These are phyloP conservation scores for Globisporangium cederbergense DNA, from an alignment of 352 stramenopile genomes.

Conservation along the genomic window DNA sequence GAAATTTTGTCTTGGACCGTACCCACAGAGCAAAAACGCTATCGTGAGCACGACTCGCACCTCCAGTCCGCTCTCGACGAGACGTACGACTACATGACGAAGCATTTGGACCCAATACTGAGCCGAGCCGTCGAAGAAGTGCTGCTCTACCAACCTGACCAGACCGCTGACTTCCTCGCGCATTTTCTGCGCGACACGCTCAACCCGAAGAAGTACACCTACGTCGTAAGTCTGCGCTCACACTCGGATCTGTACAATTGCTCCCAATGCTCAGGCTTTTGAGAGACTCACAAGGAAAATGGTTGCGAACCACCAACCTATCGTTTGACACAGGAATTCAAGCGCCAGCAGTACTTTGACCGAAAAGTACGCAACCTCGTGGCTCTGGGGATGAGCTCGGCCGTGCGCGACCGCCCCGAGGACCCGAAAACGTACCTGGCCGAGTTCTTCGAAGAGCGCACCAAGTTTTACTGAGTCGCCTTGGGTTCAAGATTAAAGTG, in stretches of 20 bases:
- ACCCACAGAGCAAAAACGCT: conserved; percentile 56
- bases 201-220: conserved; percentile 73
- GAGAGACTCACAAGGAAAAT: not conserved
- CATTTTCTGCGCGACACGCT: conserved; percentile 62
- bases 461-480: conserved; percentile 54
- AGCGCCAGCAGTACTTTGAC: conserved; percentile 71
- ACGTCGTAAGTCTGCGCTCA: conserved; percentile 34
- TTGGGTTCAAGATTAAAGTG: too few relatives aligned
- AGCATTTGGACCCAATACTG: conserved; percentile 61
- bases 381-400: conserved; percentile 53
- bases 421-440: conserved; percentile 50
- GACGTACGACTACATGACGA: conserved; percentile 71
- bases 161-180: conserved; percentile 65
- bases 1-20: not conserved
- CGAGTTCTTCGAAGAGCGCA: conserved; percentile 67
- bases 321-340: conserved; percentile 38
- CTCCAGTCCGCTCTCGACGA: conserved; percentile 47
- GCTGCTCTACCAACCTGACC: conserved; percentile 72
- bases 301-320: not conserved
- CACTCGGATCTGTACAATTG: not conserved
- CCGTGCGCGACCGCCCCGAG: conserved; percentile 56
- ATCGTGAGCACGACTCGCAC: conserved; percentile 42
- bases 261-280: not conserved
- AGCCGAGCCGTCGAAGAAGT: conserved; percentile 61
- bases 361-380: conserved; percentile 75